Conservation (phyloP, 164 flowering plant species). For the Litsea cubeba region DNA sequence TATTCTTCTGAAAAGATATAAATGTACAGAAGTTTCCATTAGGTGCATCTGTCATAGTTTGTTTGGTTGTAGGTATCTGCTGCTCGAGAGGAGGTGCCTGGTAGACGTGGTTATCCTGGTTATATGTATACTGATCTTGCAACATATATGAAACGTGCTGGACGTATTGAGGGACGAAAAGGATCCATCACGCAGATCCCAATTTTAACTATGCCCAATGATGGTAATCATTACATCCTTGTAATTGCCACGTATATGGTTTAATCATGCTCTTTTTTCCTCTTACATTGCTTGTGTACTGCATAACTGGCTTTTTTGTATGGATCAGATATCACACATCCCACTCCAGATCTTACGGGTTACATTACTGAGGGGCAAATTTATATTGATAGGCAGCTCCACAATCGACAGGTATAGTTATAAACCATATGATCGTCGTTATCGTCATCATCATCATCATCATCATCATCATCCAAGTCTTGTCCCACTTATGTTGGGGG, state of each 20-base stretch:
- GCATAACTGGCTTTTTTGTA: conserved; percentile 4
- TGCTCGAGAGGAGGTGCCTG: conserved; percentile 99
- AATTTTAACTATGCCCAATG: conserved; percentile 96
- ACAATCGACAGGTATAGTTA: conserved; percentile 73
- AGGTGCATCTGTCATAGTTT: neutral
- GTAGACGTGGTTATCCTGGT: conserved; percentile 99
- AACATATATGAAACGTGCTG: conserved; percentile 96
- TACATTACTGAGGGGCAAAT: conserved; percentile 99
- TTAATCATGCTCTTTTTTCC: neutral
- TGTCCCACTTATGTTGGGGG: too few relatives aligned
- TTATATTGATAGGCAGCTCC: conserved; percentile 88
- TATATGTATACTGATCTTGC: conserved; percentile 99
- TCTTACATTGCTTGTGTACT: neutral
- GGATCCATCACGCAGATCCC: conserved; percentile 99
- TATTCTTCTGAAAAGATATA: neutral
- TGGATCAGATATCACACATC: conserved; percentile 86
- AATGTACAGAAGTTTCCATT: neutral
- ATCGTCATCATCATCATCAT: neutral
- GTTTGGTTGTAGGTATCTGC: conserved; percentile 75
- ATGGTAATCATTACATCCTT: conserved; percentile 42
- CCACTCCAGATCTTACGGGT: conserved; percentile 99
- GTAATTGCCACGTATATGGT: neutral
- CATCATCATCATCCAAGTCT: too few relatives aligned
- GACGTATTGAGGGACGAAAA: conserved; percentile 93
- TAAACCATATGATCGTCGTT: neutral